These are phyloP conservation scores for barrel medic (Medicago truncatula) DNA, from an alignment of 306 rosid species.

Conservation along the genomic window MtrunA17r5.0-ANR NC_053042.1:45406501-45407000, in stretches of 20 bases:
- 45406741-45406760: constrained; percentile 79
- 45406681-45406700: constrained; percentile 70
- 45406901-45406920: constrained; percentile 75
- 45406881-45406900: constrained; percentile 63
- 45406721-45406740: constrained; percentile 73
- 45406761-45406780: constrained; percentile 70
- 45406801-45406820: constrained; percentile 59
- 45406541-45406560: constrained; percentile 94
- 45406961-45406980: constrained; percentile 93
- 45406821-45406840: constrained; percentile 65
- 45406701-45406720: constrained; percentile 83
- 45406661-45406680: constrained; percentile 94
- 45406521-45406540: constrained; percentile 87
- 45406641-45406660: constrained; percentile 83
- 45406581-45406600: constrained; percentile 86
- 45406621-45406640: constrained; percentile 64
- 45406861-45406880: constrained; percentile 84
- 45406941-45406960: constrained; percentile 82
- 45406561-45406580: constrained; percentile 98
- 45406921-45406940: constrained; percentile 67
- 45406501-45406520: constrained; percentile 77
- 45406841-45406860: constrained; percentile 68
- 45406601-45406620: constrained; percentile 94
- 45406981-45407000: constrained; percentile 88
- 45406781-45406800: constrained; percentile 73